These are phyloP conservation scores for Xerocomus potaroensis DNA, from an alignment of 768 basidiomycete genomes.

Conservation along the genomic window DNA sequence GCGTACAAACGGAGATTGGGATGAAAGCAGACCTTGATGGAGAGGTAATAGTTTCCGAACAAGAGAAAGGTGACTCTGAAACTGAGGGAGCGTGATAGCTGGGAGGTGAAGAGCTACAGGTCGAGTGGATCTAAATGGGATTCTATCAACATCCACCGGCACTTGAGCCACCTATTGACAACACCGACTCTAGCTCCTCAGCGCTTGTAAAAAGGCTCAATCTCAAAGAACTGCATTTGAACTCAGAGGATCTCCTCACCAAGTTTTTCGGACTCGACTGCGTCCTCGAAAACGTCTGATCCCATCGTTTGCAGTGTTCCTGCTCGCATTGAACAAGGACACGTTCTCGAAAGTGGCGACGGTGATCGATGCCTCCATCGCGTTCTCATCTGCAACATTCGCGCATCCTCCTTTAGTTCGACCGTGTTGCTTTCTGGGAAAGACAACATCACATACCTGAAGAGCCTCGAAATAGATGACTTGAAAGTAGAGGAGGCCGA, in stretches of 20 bases:
- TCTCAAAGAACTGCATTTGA: conserved; percentile 84
- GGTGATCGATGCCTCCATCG: conserved; percentile 76
- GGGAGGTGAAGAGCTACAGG: conserved; percentile 86
- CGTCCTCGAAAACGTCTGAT: not conserved
- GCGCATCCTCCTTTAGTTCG: conserved; percentile 67
- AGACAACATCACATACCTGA: conserved; percentile 71
- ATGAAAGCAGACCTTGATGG: conserved; percentile 48
- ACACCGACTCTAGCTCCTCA: conserved; percentile 75
- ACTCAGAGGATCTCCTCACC: conserved; percentile 78
- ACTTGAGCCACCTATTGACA: no score
- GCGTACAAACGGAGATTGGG: no score
- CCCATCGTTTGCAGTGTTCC: conserved; percentile 57
- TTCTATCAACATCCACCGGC: no score
- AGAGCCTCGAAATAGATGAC: conserved; percentile 62
- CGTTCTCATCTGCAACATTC: conserved; percentile 55
- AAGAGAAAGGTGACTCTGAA: conserved; percentile 74
- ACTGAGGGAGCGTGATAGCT: conserved; percentile 83
- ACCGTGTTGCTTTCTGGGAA: conserved; percentile 78
- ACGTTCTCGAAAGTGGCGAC: conserved; percentile 70
- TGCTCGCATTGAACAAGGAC: conserved; percentile 61
- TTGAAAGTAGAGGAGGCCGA: conserved; percentile 70
- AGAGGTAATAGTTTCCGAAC: conserved; percentile 82
- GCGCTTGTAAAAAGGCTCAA: conserved; percentile 75
- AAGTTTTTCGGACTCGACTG: conserved; percentile 74
- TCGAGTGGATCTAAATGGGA: no score